These are phyloP conservation scores for Phytomonas francai DNA, from an alignment of 208 protist genomes.

Conservation along the genomic window DNA sequence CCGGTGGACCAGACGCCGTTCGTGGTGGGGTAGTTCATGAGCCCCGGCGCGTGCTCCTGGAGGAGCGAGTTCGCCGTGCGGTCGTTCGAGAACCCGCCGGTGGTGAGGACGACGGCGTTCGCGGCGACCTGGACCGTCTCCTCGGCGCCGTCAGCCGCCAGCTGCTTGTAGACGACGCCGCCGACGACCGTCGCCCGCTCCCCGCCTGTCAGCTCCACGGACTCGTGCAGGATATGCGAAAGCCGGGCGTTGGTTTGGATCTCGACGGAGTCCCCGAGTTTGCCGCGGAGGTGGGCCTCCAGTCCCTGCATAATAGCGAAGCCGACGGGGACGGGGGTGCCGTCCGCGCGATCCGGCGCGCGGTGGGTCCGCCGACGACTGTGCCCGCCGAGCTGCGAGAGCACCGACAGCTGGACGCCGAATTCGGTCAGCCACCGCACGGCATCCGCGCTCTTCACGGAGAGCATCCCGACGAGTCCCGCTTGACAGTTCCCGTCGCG, in stretches of 20 bases:
- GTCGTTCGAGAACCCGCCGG: slow-evolving; percentile 86
- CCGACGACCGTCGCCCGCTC: slow-evolving; percentile 29
- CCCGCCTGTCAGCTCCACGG: slow-evolving; percentile 23
- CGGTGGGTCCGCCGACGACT: slow-evolving; percentile 83
- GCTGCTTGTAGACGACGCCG: slow-evolving; percentile 32
- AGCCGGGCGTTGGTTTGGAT: slow-evolving; percentile 54
- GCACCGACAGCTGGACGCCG: slow-evolving; percentile 73
- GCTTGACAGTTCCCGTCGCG: slow-evolving; percentile 57
- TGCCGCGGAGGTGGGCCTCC: slow-evolving; percentile 59
- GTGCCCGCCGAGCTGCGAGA: slow-evolving; percentile 90
- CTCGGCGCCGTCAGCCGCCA: background rate
- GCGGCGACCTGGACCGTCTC: background rate
- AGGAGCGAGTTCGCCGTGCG: slow-evolving; percentile 53
- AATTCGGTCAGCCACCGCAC: slow-evolving; percentile 73
- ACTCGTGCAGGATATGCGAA: slow-evolving; percentile 31
- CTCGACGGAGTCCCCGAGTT: slow-evolving; percentile 39
- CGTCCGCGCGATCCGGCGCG: slow-evolving; percentile 54
- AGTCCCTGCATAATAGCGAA: slow-evolving; percentile 88
- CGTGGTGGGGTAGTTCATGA: slow-evolving; percentile 77
- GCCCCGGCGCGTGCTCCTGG: slow-evolving; percentile 61
- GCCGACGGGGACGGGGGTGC: slow-evolving; percentile 79
- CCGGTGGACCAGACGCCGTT: slow-evolving; percentile 86
- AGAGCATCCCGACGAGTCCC: slow-evolving; percentile 81
- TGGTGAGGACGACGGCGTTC: slow-evolving; percentile 79
- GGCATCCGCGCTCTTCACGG: slow-evolving; percentile 56